Base-by-base conservation (phyloP, 805 yeast species). In the Priceomyces fermenticarens region DNA sequence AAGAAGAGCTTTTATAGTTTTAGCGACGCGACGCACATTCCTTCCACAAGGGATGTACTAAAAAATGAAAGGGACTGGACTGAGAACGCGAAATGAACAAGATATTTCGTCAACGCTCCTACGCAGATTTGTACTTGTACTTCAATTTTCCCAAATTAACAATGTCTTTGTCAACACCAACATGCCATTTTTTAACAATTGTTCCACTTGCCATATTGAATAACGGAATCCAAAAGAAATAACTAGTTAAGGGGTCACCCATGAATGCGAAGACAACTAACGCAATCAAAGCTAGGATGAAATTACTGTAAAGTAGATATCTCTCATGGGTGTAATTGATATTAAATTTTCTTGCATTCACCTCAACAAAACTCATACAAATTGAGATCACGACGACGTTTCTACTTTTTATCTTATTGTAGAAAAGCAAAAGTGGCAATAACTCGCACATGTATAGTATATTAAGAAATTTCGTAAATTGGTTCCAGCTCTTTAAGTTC, bases 71-170 rank as follows among this genome's bases (percentile, higher is more conserved):
- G 34, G 10, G 12, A 31, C 10, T n/a, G 12, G 12, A 13, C 7
- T 20, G 4, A 20, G 8, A 20, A 20, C 25, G 25, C 25, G 25
- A 20, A 20, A 20, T 13, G 6, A 12, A 12, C 4, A 17, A 13
- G 17, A 14, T 12, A 10, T 17, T n/a, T 35, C 16, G 30, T 16
- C 13, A 16, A 35, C 6, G 39, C n/a, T 8, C 14, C 32, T 35
- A 40, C 9, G 48, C 57, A 32, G 42, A 39, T 38, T 53, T 54
- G 38, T 42, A 54, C 32, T 52, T 53, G 36, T 53, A 53, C 29
- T 44, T 51, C 34, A 53, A 38, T 5, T 27, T 29, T 10, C 36
- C 30, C 36, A 54, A 43, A 11, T 45, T 12, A 3, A 39, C 32
- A 10, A 54, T 43, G 20, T 44, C 43, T 13, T 36, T 17, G 15